Conservation (phyloP, 2,329 filamentous ascomycete genomes). For the Samsoniella hepiali region DNA sequence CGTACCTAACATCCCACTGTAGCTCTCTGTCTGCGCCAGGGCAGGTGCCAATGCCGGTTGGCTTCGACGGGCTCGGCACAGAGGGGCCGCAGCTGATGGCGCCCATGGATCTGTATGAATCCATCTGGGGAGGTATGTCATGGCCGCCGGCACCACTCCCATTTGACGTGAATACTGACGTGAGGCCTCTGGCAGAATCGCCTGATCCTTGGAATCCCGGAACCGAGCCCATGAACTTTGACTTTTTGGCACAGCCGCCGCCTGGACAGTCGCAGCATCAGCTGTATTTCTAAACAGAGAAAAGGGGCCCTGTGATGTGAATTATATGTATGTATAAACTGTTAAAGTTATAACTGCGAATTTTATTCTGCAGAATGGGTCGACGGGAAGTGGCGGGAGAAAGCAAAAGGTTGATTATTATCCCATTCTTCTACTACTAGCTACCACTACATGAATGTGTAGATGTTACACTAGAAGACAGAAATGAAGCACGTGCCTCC, state of each 20-base stretch:
- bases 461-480: neutral
- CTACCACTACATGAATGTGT: neutral
- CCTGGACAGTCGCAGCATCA: slow-evolving; percentile 57
- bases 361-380: too few relatives aligned
- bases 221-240: slow-evolving; percentile 57
- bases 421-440: neutral
- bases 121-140: slow-evolving; percentile 63
- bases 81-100: slow-evolving; percentile 60
- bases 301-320: neutral
- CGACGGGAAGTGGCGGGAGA: neutral
- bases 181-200: slow-evolving; percentile 43
- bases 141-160: neutral
- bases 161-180: neutral
- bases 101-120: slow-evolving; percentile 65
- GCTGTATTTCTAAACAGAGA: slow-evolving; percentile 49
- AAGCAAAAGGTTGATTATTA: neutral
- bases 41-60: slow-evolving; percentile 35
- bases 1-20: slow-evolving; percentile 21
- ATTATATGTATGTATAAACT: neutral
- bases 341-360: neutral
- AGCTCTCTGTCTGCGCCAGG: slow-evolving; percentile 37
- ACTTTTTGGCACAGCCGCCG: slow-evolving; percentile 57
- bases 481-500: neutral
- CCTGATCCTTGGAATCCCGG: slow-evolving; percentile 57
- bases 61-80: slow-evolving; percentile 48